These are phyloP conservation scores for Pseudocercospora ulei DNA, from an alignment of 2,329 filamentous ascomycete genomes.

Conservation along the genomic window DNA sequence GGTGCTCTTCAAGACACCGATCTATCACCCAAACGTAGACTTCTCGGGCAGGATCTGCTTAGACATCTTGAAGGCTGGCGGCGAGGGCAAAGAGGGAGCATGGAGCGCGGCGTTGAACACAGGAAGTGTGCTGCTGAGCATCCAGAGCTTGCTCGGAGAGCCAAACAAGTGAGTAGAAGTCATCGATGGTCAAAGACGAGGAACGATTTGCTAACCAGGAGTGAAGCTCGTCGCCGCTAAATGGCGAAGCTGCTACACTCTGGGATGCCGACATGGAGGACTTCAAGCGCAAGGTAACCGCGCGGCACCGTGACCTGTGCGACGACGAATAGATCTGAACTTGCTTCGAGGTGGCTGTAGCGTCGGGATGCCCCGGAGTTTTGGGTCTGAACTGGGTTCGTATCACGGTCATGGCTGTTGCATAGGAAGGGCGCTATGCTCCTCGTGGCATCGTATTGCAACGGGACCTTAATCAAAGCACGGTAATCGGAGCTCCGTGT, in stretches of 20 bases:
- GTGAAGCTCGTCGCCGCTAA: constrained; percentile 75
- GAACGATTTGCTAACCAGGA: constrained; percentile 45
- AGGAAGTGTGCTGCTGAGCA: constrained; percentile 78
- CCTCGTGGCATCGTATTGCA: not conserved
- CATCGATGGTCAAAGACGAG: constrained; percentile 36
- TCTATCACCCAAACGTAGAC: constrained; percentile 98
- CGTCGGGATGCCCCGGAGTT: not conserved
- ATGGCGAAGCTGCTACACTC: constrained; percentile 88
- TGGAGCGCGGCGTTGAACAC: constrained; percentile 98
- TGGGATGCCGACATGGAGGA: constrained; percentile 84
- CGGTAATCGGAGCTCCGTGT: too few relatives aligned
- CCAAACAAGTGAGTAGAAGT: constrained; percentile 76
- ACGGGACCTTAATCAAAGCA: not conserved
- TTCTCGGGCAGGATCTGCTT: constrained; percentile 94
- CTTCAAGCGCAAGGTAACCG: constrained; percentile 68
- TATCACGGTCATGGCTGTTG: constrained; percentile 4
- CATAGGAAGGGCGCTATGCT: constrained; percentile 1
- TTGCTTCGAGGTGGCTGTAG: too few relatives aligned
- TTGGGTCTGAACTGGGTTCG: not conserved
- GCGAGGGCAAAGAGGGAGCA: constrained; percentile 54
- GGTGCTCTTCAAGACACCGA: constrained; percentile 94
- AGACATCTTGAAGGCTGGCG: constrained; percentile 70
- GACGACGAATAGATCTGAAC: constrained; percentile 36
- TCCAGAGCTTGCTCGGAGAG: constrained; percentile 91
- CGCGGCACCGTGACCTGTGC: constrained; percentile 50